Base-by-base conservation (phyloP, 1,284 basidiomycete species). In the Athelia sp. region DNA sequence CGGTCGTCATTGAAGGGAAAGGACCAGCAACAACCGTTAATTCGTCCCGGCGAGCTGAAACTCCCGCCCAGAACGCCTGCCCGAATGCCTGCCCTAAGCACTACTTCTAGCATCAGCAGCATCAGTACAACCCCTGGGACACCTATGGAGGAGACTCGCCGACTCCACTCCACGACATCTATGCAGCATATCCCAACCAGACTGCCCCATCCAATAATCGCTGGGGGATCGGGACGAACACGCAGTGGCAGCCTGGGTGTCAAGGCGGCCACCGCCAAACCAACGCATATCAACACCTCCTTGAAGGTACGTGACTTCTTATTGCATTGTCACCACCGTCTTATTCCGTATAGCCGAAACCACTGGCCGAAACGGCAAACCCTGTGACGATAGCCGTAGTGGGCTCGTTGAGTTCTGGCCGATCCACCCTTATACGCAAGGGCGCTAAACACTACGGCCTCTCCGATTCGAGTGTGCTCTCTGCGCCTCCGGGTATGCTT, bases 351-450 rank as follows among this genome's bases (percentile, higher is more conserved):
- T 50, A 26, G 24, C 45, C 14, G 26, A 26, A 67, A 58, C 47
- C 49, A 13, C 59, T 66, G 24, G 54, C 55, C 14, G 42, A 29
- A 43, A 67, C 63, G 34, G 69, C 72, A 21, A 4, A 40, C 19
- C 36, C 36, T 46, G 58, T 87, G 43, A 78, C 79, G 3, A 65
- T 90, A 18, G 78, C 79, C 34, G 79, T 90, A 24, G 73, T 88
- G 29, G 87, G 87, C n/a, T 72, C 76, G 8, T 63, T 73, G 47
- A 78, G 80, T 23, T 87, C 84, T 57, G 88, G 87, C 50, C 90
- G 90, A 65, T 83, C 84, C 1, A 74, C 76, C 2, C 75, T 83
- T 45, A 82, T 90, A 51, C 73, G 73, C 43, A 85, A 82, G 62
- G 87, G 87, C 24, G 69, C 87, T 46, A 79, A 78, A 53, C 72